Evolutionary conservation across 1,139 yeast species (phyloP), one percentile per base, ranked within the genome.

Genomic region (Blastobotrys raffinosifermentans): DNA sequence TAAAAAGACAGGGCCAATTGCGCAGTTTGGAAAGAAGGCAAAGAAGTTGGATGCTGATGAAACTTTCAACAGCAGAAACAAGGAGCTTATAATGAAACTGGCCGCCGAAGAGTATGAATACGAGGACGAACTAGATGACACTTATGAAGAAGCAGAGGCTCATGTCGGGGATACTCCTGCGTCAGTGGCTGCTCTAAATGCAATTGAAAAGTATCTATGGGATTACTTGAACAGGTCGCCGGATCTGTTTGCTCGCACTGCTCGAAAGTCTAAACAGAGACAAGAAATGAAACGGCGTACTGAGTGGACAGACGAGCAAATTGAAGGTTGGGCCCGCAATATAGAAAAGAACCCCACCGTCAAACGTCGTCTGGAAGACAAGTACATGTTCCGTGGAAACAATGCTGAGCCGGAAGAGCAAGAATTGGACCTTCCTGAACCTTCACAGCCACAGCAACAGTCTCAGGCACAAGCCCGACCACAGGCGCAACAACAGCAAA

Each of bases 281-380:
- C 63, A 63, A 18, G 72, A 69, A 17, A 60, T 87, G 53, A 74
- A 71, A 47, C 54, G 58, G 11, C 63, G 64, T 26, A 73, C 80
- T 0, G 67, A 67, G 1, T 84, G 94, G 95, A 68, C 87, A 0
- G 91, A 87, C 57, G 96, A 85, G 54, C 94, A 86, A 57, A 75
- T 89, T 32, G 96, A 89, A 64, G 95, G 95, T 0, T 89, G 96
- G 96, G 80, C 82, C 1, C 64, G 82, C 43, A 81, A 83, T 80
- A 58, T 87, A 22, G 70, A 73, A 34, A 74, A 73, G 47, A 74
- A 79, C 32, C 87, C 93, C 0, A 63, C 69, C 36, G 65, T 83
- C 10, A 43, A 39, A 36, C 43, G 42, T 26, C 35, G 38, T 11
- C 56, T 83, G 40, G 94, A 83, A 50, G 83, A 79, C 38, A 72